Evolutionary conservation across 768 basidiomycete species (phyloP).

Genomic region (Russula foetens): DNA sequence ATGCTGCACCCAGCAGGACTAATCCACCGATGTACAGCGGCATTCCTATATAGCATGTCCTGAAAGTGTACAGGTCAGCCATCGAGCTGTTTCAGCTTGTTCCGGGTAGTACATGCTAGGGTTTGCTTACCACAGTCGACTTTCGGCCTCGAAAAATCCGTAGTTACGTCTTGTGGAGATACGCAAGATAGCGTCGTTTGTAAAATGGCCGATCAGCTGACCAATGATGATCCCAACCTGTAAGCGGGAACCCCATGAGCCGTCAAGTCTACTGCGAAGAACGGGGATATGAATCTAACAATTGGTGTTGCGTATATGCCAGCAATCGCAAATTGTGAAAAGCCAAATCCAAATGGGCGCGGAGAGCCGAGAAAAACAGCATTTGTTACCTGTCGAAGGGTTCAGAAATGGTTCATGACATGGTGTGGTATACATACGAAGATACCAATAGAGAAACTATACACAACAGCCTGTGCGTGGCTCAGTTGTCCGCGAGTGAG

Average conservation of each 20-base stretch:
- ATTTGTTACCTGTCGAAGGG: conserved; percentile 45
- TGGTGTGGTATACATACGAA: conserved; percentile 33
- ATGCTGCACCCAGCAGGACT: conserved; percentile 44
- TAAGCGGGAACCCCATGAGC: neutral
- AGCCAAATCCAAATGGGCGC: conserved; percentile 45
- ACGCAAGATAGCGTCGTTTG: conserved; percentile 43
- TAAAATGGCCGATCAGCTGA: conserved; percentile 41
- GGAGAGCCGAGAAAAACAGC: conserved; percentile 55
- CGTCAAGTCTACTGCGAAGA: neutral
- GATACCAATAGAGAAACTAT: conserved; percentile 59
- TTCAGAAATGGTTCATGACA: neutral
- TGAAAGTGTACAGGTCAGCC: conserved; percentile 18
- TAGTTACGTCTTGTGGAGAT: conserved; percentile 35
- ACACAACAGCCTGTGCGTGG: conserved; percentile 40
- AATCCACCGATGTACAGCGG: conserved; percentile 57
- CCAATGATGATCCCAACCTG: conserved; percentile 44
- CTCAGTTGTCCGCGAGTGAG: neutral
- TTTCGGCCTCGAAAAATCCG: conserved; percentile 49
- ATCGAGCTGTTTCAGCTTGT: neutral
- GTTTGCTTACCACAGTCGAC: conserved; percentile 43
- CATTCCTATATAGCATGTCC: conserved; percentile 54
- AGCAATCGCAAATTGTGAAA: conserved; percentile 41
- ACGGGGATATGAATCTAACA: conserved; percentile 29
- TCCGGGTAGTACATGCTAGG: neutral
- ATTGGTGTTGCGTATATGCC: conserved; percentile 50